These are phyloP conservation scores for Phytophthora hibernalis DNA, from an alignment of 352 stramenopile genomes.

Conservation along the genomic window DNA sequence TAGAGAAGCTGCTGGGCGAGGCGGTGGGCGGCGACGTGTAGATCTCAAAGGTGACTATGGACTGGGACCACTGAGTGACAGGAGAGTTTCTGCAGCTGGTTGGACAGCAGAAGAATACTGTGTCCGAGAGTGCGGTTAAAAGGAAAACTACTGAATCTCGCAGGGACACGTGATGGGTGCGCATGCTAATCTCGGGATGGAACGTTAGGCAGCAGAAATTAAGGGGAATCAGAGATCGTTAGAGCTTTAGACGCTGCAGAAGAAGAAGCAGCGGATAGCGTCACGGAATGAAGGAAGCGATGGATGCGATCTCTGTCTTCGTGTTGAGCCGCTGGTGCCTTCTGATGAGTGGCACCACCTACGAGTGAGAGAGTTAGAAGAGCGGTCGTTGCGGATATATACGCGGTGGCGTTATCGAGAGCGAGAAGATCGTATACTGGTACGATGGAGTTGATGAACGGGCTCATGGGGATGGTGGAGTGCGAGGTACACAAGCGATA, in stretches of 20 bases:
- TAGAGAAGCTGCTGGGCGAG: slow-evolving; percentile 58
- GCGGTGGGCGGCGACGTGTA: slow-evolving; percentile 57
- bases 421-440: no score
- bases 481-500: no score
- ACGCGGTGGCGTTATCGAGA: no score
- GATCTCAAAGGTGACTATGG: slow-evolving; percentile 71
- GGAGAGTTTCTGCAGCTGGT: slow-evolving; percentile 68
- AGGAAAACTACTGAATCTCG: slow-evolving; percentile 76
- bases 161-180: slow-evolving; percentile 71
- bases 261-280: no score
- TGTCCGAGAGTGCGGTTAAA: slow-evolving; percentile 58
- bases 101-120: slow-evolving; percentile 53
- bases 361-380: no score
- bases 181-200: slow-evolving; percentile 48
- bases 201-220: slow-evolving; percentile 41
- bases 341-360: no score
- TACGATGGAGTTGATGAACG: no score
- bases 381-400: no score
- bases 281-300: no score
- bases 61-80: slow-evolving; percentile 75
- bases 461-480: no score
- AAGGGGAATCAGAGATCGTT: slow-evolving; percentile 37
- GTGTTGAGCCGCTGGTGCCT: no score
- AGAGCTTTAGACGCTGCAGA: slow-evolving; percentile 31
- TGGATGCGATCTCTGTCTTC: no score